Evolutionary conservation across 2,329 filamentous ascomycete genomes (phyloP).

Genomic region (Colletotrichum liriopes): DNA sequence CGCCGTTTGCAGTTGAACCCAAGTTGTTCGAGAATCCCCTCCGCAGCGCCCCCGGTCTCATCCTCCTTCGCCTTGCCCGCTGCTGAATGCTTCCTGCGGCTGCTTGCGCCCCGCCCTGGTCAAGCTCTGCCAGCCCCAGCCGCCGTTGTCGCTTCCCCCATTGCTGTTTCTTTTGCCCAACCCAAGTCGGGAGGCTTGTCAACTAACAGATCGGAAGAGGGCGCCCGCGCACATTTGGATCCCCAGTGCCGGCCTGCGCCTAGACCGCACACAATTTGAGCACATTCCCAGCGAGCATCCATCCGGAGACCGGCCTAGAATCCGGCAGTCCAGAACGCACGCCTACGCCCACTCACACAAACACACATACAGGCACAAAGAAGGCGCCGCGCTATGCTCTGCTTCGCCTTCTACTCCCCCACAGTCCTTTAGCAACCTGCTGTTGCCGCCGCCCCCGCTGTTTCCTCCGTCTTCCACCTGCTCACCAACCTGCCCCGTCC

Average conservation of each 20-base stretch:
- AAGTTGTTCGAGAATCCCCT: slow-evolving; percentile 29
- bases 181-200: slow-evolving; percentile 22
- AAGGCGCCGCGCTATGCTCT: slow-evolving; percentile 38
- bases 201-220: slow-evolving; percentile 25
- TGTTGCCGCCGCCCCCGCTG: neutral
- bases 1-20: slow-evolving; percentile 38
- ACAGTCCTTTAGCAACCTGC: slow-evolving; percentile 38
- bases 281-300: slow-evolving; percentile 28
- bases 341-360: neutral
- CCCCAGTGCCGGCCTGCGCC: slow-evolving; percentile 10
- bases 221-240: slow-evolving; percentile 21
- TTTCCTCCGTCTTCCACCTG: neutral
- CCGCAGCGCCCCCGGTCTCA: slow-evolving; percentile 7
- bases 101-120: slow-evolving; percentile 31
- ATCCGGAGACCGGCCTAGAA: slow-evolving; percentile 33
- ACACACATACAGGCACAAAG: neutral
- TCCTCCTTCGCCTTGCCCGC: slow-evolving; percentile 14
- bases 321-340: slow-evolving; percentile 33
- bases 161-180: slow-evolving; percentile 5
- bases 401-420: slow-evolving; percentile 19
- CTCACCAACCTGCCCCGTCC: neutral
- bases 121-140: slow-evolving; percentile 21
- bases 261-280: slow-evolving; percentile 37
- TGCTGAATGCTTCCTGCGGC: slow-evolving; percentile 13
- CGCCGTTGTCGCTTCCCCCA: slow-evolving; percentile 26